A percentile compares a stretch with the other conserved stretches of the same genome.
phyloP scores from a whole-genome alignment of 257 asterid genomes.

The Solanum chaucha region DNA sequence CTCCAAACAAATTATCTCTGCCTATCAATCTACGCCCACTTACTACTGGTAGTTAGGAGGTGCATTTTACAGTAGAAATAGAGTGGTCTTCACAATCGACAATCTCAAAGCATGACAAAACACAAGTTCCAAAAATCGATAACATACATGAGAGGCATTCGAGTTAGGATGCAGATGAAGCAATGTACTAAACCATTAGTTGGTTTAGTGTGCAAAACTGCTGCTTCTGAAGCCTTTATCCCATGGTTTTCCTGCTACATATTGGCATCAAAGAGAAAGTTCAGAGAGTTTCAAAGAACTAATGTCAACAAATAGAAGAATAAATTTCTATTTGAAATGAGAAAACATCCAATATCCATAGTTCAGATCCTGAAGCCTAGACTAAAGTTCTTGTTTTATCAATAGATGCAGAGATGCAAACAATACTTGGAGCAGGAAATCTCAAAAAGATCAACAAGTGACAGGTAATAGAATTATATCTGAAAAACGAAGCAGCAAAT shows the following conservation, averaged over 20 bases:
- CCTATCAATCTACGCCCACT: not conserved
- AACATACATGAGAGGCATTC: not conserved
- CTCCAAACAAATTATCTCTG: not conserved
- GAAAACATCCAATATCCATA: not conserved
- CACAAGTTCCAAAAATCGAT: not conserved
- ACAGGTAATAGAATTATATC: not conserved
- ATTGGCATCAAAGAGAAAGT: not conserved
- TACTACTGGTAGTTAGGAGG: not conserved
- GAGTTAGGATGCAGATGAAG: not conserved
- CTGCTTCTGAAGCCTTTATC: not conserved
- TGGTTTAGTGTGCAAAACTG: not conserved
- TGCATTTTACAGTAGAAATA: not conserved
- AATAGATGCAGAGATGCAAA: not conserved
- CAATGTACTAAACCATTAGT: not conserved
- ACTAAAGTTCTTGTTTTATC: not conserved
- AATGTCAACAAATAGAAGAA: not conserved
- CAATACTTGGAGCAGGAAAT: not conserved
- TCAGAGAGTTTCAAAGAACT: not conserved
- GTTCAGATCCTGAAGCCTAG: not conserved
- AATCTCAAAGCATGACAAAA: not conserved
- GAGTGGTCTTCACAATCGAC: not conserved
- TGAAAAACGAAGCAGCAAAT: not conserved
- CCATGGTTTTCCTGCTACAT: not conserved
- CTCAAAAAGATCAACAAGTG: not conserved
- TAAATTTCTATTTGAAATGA: not conserved